Evolutionary conservation across 1,139 yeast genomes (phyloP).

Genomic region (Taphrina communis): DNA sequence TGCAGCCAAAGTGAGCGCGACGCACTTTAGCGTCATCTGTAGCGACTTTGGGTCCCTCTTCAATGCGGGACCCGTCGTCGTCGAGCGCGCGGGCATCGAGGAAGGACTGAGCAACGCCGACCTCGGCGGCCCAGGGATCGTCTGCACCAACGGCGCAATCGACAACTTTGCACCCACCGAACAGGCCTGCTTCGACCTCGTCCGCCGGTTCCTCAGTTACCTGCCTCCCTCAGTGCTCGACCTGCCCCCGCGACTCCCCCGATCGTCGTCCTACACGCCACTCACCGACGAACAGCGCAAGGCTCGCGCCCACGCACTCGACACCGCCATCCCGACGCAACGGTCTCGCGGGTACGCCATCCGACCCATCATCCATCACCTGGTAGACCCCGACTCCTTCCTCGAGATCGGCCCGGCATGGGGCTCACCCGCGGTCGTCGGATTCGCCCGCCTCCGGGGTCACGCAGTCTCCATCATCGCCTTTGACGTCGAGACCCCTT

Average conservation of each 20-base stretch:
- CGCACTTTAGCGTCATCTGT: slow-evolving; percentile 36
- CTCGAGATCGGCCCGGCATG: slow-evolving; percentile 37
- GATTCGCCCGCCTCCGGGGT: slow-evolving; percentile 32
- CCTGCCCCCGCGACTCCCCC: slow-evolving; percentile 19
- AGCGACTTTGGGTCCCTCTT: slow-evolving; percentile 27
- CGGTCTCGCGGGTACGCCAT: slow-evolving; percentile 32
- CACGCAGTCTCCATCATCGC: slow-evolving; percentile 28
- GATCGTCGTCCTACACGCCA: slow-evolving; percentile 1
- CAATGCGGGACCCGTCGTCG: slow-evolving; percentile 41
- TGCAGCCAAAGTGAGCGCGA: slow-evolving; percentile 35
- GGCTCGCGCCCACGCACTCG: slow-evolving; percentile 19
- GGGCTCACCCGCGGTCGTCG: slow-evolving; percentile 34
- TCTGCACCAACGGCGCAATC: slow-evolving; percentile 39
- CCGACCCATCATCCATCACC: slow-evolving; percentile 32
- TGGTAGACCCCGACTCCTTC: slow-evolving; percentile 24
- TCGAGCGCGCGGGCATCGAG: slow-evolving; percentile 36
- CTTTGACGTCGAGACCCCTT: slow-evolving; percentile 34
- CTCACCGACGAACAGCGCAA: background rate
- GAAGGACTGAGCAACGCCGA: slow-evolving; percentile 38
- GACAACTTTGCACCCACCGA: slow-evolving; percentile 34
- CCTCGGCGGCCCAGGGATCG: slow-evolving; percentile 38
- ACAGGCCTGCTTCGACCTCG: slow-evolving; percentile 24
- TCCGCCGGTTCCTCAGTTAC: slow-evolving; percentile 27
- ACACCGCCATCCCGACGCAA: slow-evolving; percentile 27
- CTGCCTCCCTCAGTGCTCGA: slow-evolving; percentile 38